Evolutionary conservation across 108 stramenopile genomes (phyloP), one percentile per base, ranked within the genome.

Genomic region (Skeletonema menzelii): DNA sequence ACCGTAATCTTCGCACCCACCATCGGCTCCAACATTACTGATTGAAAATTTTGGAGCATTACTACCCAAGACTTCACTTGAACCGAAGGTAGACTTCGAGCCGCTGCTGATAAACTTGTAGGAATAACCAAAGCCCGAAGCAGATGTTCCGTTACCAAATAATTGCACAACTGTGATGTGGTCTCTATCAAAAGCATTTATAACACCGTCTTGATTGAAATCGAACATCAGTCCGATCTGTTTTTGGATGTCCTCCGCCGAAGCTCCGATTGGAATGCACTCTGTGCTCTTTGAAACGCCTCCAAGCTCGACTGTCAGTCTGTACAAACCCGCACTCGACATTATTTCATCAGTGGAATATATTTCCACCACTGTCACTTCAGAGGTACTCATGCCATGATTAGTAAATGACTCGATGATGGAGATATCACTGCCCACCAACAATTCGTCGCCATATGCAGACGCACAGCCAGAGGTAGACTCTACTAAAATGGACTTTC

Each of bases 81-180:
- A 46, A 12, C 85, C 86, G 64, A 62, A 63, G 28, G 56, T 56
- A 44, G 58, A 58, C 1, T 13, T 20, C 15, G 80, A 76, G 31
- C 78, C 82, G 7, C 44, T 69, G 56, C 76, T 78, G 22, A 59
- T 56, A 40, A 92, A 61, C 35, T 72, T 67, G 75, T 92, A 92
- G 15, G 57, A 53, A 72, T 87, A 92, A 8, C 91, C 91, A 63
- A 84, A 89, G n/a, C 91, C 91, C 37, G 68, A 87, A 15, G 70
- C 44, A 3, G 65, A 59, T 30, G 65, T 61, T 5, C 88, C 91
- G 59, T 92, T 89, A 14, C 91, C 91, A 24, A 8, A 7, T 58
- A 57, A 38, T 22, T 85, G 79, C 60, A 63, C 69, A 4, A 93
- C 87, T 20, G 65, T 15, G 31, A 93, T 67, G 65, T 93, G 92